Evolutionary conservation across 371 early-diverging fungal genomes (phyloP).

Genomic region (Mucor sp.): DNA sequence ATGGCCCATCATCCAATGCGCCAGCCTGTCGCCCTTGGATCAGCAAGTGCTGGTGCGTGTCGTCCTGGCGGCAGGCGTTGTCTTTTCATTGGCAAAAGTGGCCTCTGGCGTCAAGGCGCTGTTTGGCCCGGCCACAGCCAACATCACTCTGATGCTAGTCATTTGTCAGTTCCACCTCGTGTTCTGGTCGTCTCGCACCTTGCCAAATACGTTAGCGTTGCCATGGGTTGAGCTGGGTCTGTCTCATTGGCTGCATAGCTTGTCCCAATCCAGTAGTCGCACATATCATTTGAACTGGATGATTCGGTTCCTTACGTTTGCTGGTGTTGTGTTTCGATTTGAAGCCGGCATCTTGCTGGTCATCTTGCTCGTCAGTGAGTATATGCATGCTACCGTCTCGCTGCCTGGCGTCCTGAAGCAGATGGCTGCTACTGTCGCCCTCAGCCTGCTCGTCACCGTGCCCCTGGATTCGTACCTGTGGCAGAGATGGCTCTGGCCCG

Average conservation of each 20-base stretch:
- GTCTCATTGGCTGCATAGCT: slow-evolving; percentile 38
- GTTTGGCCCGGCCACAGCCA: slow-evolving; percentile 62
- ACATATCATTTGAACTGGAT: slow-evolving; percentile 43
- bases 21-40: slow-evolving; percentile 2
- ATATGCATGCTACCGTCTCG: slow-evolving; percentile 14
- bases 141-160: slow-evolving; percentile 62
- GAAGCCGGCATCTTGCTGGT: slow-evolving; percentile 68
- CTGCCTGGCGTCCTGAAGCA: slow-evolving; percentile 21
- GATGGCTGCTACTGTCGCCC: slow-evolving; percentile 30
- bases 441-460: slow-evolving; percentile 56
- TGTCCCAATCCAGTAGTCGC: slow-evolving; percentile 18
- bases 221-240: slow-evolving; percentile 57
- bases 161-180: slow-evolving; percentile 83
- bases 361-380: slow-evolving; percentile 45
- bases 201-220: slow-evolving; percentile 88
- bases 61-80: slow-evolving; percentile 56
- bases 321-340: slow-evolving; percentile 80
- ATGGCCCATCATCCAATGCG: slow-evolving; percentile 9
- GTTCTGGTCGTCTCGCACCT: slow-evolving; percentile 86
- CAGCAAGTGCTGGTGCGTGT: slow-evolving; percentile 52
- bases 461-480: slow-evolving; percentile 86
- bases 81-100: slow-evolving; percentile 42
- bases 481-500: slow-evolving; percentile 83
- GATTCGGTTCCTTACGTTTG: slow-evolving; percentile 60
- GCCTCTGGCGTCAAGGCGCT: slow-evolving; percentile 43